Conservation (phyloP, 1,284 basidiomycete species). For the Cutaneotrichosporon sp. region DNA sequence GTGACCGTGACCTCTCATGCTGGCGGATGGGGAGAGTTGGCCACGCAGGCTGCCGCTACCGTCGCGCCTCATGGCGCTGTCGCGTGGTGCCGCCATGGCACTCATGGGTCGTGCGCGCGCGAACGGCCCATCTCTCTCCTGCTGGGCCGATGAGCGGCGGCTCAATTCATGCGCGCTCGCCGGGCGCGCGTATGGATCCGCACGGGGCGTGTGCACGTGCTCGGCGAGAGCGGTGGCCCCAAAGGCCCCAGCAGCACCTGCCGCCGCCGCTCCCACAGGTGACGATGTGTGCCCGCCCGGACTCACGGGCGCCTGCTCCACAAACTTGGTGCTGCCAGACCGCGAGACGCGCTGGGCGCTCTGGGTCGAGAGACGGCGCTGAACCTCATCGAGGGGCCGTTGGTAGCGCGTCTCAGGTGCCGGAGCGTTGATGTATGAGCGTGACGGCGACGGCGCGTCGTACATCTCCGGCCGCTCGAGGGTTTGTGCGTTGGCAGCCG, state of each 20-base stretch:
- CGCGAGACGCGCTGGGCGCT: slow-evolving; percentile 6
- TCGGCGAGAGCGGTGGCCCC: background rate
- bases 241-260: slow-evolving; percentile 7
- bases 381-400: slow-evolving; percentile 13
- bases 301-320: slow-evolving; percentile 7
- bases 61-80: background rate
- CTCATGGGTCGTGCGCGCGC: background rate
- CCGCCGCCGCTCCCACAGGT: slow-evolving; percentile 16
- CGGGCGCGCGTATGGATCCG: slow-evolving; percentile 8
- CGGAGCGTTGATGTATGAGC: slow-evolving; percentile 43
- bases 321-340: slow-evolving; percentile 12
- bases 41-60: slow-evolving; percentile 6
- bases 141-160: background rate
- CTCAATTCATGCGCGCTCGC: background rate
- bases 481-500: slow-evolving; percentile 2
- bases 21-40: background rate
- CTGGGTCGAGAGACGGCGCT: background rate
- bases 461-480: slow-evolving; percentile 13
- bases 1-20: background rate
- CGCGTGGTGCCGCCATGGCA: background rate
- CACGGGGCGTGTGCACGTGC: slow-evolving; percentile 4
- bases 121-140: background rate
- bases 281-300: background rate
- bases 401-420: slow-evolving; percentile 20
- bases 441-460: slow-evolving; percentile 42